Evolutionary conservation across 371 early-diverging fungal species (phyloP).

Genomic region (Mortierella sp.): DNA sequence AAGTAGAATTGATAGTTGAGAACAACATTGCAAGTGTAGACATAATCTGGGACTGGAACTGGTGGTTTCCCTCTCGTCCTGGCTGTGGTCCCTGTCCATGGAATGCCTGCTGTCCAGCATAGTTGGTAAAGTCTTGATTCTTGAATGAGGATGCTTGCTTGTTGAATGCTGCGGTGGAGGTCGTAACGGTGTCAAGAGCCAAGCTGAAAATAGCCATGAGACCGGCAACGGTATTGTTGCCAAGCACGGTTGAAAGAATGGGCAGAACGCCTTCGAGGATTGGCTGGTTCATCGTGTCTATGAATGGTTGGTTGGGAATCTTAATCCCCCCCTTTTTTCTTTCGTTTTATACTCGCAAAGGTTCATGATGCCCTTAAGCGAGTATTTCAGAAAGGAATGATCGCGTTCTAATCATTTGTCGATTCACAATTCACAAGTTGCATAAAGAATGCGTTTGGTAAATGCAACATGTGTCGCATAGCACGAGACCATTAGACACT

Average conservation of each 20-base stretch:
- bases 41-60: slow-evolving; percentile 24
- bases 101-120: slow-evolving; percentile 7
- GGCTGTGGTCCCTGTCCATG: slow-evolving; percentile 9
- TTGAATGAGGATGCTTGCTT: slow-evolving; percentile 10
- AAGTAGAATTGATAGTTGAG: slow-evolving; percentile 31
- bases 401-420: not conserved
- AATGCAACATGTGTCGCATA: not conserved
- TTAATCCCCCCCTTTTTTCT: not conserved
- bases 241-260: slow-evolving; percentile 39
- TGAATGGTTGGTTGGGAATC: not conserved
- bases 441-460: slow-evolving; percentile 43
- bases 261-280: slow-evolving; percentile 39
- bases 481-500: not conserved
- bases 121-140: slow-evolving; percentile 8
- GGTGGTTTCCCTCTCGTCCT: not conserved
- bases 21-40: slow-evolving; percentile 20
- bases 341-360: not conserved
- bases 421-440: not conserved
- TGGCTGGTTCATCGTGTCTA: slow-evolving; percentile 29
- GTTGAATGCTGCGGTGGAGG: slow-evolving; percentile 13
- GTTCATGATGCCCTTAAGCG: not conserved
- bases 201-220: slow-evolving; percentile 35
- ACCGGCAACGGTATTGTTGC: slow-evolving; percentile 43
- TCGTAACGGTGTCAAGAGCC: slow-evolving; percentile 31
- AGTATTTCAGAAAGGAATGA: not conserved